phyloP scores from a whole-genome alignment of 176 grass and related monocot genomes.

The Zizania latifolia region DNA sequence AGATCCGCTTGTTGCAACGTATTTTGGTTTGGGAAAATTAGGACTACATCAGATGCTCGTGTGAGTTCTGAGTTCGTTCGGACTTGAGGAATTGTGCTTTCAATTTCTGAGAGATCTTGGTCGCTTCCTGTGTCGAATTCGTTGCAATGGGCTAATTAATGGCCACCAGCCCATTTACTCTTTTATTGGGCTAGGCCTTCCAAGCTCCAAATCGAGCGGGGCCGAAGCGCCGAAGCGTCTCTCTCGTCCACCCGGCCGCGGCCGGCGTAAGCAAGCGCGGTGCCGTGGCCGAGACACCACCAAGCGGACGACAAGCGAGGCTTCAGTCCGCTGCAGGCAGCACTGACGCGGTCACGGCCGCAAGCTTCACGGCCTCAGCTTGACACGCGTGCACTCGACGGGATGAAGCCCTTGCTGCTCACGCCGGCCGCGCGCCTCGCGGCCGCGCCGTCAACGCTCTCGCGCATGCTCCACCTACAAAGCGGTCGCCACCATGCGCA shows the following conservation, averaged over 20 bases:
- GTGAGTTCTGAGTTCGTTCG: no score
- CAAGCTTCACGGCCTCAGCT: not conserved
- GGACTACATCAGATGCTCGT: no score
- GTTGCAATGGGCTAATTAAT: not conserved
- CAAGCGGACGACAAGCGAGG: conserved; percentile 18
- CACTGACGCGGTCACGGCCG: not conserved
- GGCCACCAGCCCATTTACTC: not conserved
- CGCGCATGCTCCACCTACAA: conserved; percentile 38
- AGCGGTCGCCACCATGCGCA: not conserved
- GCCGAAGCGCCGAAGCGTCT: not conserved
- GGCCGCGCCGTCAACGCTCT: conserved; percentile 38
- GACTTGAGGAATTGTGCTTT: no score
- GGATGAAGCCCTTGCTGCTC: conserved; percentile 36
- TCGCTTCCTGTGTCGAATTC: not conserved
- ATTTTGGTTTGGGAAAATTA: no score
- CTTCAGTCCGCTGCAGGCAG: not conserved
- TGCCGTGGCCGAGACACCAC: conserved; percentile 10
- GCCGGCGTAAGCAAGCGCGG: not conserved
- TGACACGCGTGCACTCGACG: conserved; percentile 37
- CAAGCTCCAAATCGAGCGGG: not conserved
- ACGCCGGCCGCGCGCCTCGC: conserved; percentile 29
- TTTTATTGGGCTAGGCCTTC: not conserved
- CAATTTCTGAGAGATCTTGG: no score
- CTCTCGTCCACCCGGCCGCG: not conserved
- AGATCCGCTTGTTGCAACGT: no score